Conservation (phyloP, 2,329 filamentous ascomycete species). For the Xylaria sp. region DNA sequence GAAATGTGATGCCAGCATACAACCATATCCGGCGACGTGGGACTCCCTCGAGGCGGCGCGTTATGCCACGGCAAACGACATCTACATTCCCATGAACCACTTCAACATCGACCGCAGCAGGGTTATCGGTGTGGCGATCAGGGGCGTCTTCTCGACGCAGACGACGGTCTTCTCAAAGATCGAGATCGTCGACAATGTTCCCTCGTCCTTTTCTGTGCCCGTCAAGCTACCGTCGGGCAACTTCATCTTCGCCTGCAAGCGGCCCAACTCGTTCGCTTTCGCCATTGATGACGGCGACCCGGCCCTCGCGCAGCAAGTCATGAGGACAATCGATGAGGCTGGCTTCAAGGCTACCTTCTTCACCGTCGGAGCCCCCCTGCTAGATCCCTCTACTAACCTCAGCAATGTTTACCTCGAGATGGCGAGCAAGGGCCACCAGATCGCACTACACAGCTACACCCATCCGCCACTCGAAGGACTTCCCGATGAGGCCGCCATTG, state of each 20-base stretch:
- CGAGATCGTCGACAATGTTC: slow-evolving; percentile 55
- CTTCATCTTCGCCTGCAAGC: slow-evolving; percentile 58
- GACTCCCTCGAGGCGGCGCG: slow-evolving; percentile 60
- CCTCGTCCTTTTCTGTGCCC: slow-evolving; percentile 47
- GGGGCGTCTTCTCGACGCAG: slow-evolving; percentile 56
- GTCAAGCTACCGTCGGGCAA: slow-evolving; percentile 56
- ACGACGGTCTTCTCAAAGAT: slow-evolving; percentile 50
- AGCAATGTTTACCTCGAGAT: slow-evolving; percentile 60
- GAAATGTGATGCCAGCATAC: slow-evolving; percentile 48
- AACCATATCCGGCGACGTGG: slow-evolving; percentile 61
- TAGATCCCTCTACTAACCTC: slow-evolving; percentile 55
- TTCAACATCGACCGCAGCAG: slow-evolving; percentile 57
- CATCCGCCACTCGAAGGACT: slow-evolving; percentile 63
- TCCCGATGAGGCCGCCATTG: slow-evolving; percentile 46
- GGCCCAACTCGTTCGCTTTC: slow-evolving; percentile 66
- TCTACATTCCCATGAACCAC: slow-evolving; percentile 63
- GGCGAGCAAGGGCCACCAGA: slow-evolving; percentile 57
- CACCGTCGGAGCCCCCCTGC: slow-evolving; percentile 59
- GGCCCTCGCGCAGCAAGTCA: slow-evolving; percentile 52
- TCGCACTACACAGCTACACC: slow-evolving; percentile 63
- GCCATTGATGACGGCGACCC: slow-evolving; percentile 66
- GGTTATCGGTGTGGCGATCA: slow-evolving; percentile 55
- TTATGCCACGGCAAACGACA: slow-evolving; percentile 49
- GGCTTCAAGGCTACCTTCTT: slow-evolving; percentile 65
- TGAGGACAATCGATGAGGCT: slow-evolving; percentile 56